Evolutionary conservation across 2,329 filamentous ascomycete species (phyloP), one percentile per base, ranked within the genome.

Genomic region (Penicillium sclerotiorum): DNA sequence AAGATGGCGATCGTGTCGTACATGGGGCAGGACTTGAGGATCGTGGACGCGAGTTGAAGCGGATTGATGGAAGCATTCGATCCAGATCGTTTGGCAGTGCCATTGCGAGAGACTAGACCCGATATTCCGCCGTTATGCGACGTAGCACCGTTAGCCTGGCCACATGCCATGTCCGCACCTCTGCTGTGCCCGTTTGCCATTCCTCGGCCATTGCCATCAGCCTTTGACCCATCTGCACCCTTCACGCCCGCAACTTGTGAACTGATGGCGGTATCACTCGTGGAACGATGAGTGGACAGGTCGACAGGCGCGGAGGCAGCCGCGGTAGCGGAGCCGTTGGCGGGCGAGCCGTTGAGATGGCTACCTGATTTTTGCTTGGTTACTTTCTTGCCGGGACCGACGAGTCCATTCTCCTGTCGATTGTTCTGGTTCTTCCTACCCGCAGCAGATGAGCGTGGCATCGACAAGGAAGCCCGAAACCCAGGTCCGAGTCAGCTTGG

Each of bases 1-100:
- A 97, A 85, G 65, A 97, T 96, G 68, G 93, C 91, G 73, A 96
- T 90, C 53, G 93, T 96, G 75, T 97, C 93, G 75, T 90, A 89
- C 67, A 96, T 85, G 46, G 93, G 93, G 64, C 92, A 93, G 45
- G 91, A 90, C 64, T 85, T 86, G 69, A 97, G 83, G 63, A 97
- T 93, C 47, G 91, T 96, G 60, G 89, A 83, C 56, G 88, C 87
- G 58, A 95, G 79, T 62, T 89, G 86, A 60, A 95, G 75, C 40
- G 89, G 84, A 51, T 88, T 88, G 47, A 85, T 84, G 60, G 85
- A 85, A 23, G 67, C 61, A 52, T 55, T 66, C 40, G 69, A 67
- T 40, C 60, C 56, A 17, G 67, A 65, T 50, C 70, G 67, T 61
- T 71, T 72, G 43, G 62, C 55, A 53, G 60, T 66, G 35, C 68